Evolutionary conservation across 441 rosid genomes (phyloP).

Genomic region (Eruca vesicaria): DNA sequence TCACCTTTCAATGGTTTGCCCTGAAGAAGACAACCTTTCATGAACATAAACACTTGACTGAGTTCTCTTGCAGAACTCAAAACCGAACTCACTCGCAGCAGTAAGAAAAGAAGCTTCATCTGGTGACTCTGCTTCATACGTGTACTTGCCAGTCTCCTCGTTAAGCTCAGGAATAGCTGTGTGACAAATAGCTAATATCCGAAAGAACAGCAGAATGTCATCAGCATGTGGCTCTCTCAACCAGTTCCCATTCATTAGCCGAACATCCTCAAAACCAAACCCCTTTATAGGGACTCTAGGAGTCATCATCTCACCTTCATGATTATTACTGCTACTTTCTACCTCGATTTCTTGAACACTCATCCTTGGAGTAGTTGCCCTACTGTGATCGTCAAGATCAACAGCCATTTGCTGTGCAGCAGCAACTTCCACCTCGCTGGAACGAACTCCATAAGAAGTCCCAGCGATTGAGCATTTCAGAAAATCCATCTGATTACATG

Average conservation of each 20-base stretch:
- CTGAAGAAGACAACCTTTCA: constrained; percentile 55
- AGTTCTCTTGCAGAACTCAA: constrained; percentile 83
- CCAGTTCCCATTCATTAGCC: constrained; percentile 84
- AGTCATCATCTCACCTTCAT: constrained; percentile 40
- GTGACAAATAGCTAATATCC: constrained; percentile 83
- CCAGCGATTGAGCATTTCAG: constrained; percentile 96
- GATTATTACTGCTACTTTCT: constrained; percentile 58
- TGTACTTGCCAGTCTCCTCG: constrained; percentile 67
- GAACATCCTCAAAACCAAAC: constrained; percentile 84
- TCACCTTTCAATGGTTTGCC: constrained; percentile 71
- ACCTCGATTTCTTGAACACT: constrained; percentile 65
- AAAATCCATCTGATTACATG: constrained; percentile 99
- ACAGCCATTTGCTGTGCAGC: constrained; percentile 84
- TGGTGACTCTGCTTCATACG: constrained; percentile 97
- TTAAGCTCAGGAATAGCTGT: constrained; percentile 89
- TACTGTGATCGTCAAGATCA: constrained; percentile 60
- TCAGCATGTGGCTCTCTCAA: constrained; percentile 64
- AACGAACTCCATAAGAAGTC: constrained; percentile 65
- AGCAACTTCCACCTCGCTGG: constrained; percentile 93
- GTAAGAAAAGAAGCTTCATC: constrained; percentile 93
- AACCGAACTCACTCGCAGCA: constrained; percentile 96
- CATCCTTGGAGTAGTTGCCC: constrained; percentile 37
- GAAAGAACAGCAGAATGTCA: constrained; percentile 60
- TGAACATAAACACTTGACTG: constrained; percentile 76
- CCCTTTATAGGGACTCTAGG: constrained; percentile 62